Base-by-base conservation (phyloP, 2,329 filamentous ascomycete genomes). In the Fusarium sp. region DNA sequence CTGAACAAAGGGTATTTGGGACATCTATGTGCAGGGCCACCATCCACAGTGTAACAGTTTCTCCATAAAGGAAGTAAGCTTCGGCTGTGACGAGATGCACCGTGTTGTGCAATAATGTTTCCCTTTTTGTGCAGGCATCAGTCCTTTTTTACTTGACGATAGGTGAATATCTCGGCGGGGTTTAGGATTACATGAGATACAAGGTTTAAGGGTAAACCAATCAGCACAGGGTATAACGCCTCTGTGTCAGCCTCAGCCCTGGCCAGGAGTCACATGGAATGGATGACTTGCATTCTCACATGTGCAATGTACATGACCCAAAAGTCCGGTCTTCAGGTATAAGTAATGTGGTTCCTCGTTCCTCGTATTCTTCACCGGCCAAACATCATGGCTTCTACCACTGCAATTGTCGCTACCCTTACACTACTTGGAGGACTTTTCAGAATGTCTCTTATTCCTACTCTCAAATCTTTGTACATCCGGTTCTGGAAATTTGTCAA, bases 401-500 rank as follows among this genome's bases (percentile, higher is more conserved):
- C 30, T 2, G 13, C 40, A 5, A 11, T 32, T 3, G 12, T 34
- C 4, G 43, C 32, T 6, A 21, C 67, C 9, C 3, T 58, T 1
- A 10, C 47, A 16, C 40, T 68, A 12, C 5, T 67, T 9, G 14
- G 30, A 4, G 42, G 57, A 9, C 43, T 57, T 9, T 34, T 48
- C 23, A 40, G 32, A 14, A 51, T 47, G 9, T 37, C 50, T 1
- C 40, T 58, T 1, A 30, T 27, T 6, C 12, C 59, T 0, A 6
- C 55, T 7, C 13, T 68, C 18, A 69, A 68, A 10, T 55, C 34
- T 1, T 9, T 69, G 1, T 68, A 59, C 6, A 69, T 68, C 10
- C 32, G 41, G 13, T 48, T 68, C 7, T 68, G 65, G 65, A 68
- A 68, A 21, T 1, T 46, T 1, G 28, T 65, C 6, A 68, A 68